These are phyloP conservation scores for Scheffersomyces lignosus DNA, from an alignment of 805 yeast genomes.

Conservation along the genomic window DNA sequence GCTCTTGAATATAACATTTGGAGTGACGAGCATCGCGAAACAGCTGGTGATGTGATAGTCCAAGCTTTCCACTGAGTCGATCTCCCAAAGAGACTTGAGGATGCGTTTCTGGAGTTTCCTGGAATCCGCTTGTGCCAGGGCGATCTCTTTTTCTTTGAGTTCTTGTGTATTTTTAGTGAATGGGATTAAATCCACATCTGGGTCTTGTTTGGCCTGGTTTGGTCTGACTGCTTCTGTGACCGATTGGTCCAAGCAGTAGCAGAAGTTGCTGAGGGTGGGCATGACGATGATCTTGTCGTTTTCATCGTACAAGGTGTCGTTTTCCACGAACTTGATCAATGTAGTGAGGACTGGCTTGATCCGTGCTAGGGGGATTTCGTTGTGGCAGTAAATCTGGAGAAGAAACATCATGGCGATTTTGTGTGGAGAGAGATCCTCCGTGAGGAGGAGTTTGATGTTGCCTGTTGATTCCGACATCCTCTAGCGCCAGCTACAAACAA, in stretches of 20 bases:
- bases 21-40: constrained; percentile 10
- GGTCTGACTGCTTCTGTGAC: background rate
- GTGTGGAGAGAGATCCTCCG: constrained; percentile 52
- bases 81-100: constrained; percentile 43
- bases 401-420: constrained; percentile 52
- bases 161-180: background rate
- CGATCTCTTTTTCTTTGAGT: background rate
- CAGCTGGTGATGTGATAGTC: constrained; percentile 30
- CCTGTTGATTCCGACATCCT: background rate
- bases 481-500: too few species aligned
- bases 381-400: constrained; percentile 40
- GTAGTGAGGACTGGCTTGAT: constrained; percentile 40
- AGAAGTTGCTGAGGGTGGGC: constrained; percentile 28
- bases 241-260: constrained; percentile 1
- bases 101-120: background rate
- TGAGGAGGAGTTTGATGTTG: constrained; percentile 22
- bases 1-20: constrained; percentile 7
- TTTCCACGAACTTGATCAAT: constrained; percentile 44
- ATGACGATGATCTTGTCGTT: constrained; percentile 21
- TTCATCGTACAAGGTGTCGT: constrained; percentile 27
- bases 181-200: background rate
- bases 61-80: constrained; percentile 49
- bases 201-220: background rate
- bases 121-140: background rate
- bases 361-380: constrained; percentile 24